Conservation (phyloP, 495 filamentous ascomycete species). For the Jackrogersella minutella region DNA sequence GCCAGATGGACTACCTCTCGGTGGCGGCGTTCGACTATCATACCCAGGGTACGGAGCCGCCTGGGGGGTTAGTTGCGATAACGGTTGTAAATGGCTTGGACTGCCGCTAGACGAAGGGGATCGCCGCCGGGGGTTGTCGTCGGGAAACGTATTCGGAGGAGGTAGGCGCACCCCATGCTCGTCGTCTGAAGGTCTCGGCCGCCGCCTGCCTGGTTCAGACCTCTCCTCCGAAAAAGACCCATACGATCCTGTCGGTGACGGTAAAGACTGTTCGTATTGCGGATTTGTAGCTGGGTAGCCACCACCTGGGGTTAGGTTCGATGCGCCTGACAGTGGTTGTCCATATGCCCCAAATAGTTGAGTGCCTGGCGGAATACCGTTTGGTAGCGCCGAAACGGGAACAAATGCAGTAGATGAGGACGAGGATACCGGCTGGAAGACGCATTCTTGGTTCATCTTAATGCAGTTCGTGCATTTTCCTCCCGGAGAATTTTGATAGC, state of each 20-base stretch:
- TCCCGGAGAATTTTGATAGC: conserved; percentile 58
- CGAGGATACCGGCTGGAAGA: conserved; percentile 60
- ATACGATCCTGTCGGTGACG: conserved; percentile 46
- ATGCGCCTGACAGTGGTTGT: conserved; percentile 49
- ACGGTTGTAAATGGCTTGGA: conserved; percentile 49
- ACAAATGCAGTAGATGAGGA: conserved; percentile 58
- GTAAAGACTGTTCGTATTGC: conserved; percentile 49
- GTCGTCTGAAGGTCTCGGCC: conserved; percentile 52
- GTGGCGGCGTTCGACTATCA: conserved; percentile 39
- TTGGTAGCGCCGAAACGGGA: conserved; percentile 56
- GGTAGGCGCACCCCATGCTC: conserved; percentile 54
- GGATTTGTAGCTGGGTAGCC: conserved; percentile 40
- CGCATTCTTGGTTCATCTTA: conserved; percentile 60
- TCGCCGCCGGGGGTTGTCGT: conserved; percentile 56
- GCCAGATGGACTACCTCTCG: conserved; percentile 39
- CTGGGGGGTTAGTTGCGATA: conserved; percentile 44
- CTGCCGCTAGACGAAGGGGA: conserved; percentile 56
- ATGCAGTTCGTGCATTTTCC: conserved; percentile 61
- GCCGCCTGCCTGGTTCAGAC: conserved; percentile 40
- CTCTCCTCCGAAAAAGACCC: conserved; percentile 43
- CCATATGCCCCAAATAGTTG: conserved; percentile 60
- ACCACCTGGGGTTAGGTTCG: conserved; percentile 31
- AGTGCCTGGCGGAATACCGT: conserved; percentile 58
- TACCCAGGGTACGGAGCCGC: conserved; percentile 34
- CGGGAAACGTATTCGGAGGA: conserved; percentile 53